Evolutionary conservation across 192 early-diverging fungal species (phyloP).

Genomic region (Oehlia diaphana): DNA sequence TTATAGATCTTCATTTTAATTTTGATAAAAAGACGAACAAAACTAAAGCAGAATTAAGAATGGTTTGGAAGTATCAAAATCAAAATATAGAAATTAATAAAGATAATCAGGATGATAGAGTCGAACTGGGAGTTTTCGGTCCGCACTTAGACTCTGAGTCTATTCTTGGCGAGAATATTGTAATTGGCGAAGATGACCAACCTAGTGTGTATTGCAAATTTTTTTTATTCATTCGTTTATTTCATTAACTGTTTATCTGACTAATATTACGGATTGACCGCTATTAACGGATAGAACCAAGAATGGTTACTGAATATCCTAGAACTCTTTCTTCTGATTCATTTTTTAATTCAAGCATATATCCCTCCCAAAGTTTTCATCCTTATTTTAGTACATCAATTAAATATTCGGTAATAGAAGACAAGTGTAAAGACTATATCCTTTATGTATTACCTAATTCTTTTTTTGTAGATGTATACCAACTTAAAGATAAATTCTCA

Average conservation of each 20-base stretch:
- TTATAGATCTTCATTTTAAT: constrained; percentile 4
- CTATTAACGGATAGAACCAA: not conserved
- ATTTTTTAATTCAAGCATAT: constrained; percentile 5
- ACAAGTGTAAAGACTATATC: not conserved
- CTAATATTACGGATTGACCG: not conserved
- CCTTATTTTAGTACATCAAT: not conserved
- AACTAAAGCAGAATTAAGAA: not conserved
- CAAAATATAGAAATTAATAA: constrained; percentile 10
- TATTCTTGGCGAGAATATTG: not conserved
- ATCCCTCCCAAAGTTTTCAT: constrained; percentile 6
- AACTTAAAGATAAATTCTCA: not conserved
- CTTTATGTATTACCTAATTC: constrained; percentile 3
- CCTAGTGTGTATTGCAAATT: not conserved
- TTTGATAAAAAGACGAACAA: not conserved
- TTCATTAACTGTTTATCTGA: not conserved
- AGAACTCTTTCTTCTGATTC: not conserved
- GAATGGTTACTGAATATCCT: not conserved
- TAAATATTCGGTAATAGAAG: not conserved
- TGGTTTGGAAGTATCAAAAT: constrained; percentile 13
- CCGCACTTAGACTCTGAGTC: not conserved
- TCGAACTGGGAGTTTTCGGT: constrained; percentile 2
- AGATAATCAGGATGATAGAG: not conserved
- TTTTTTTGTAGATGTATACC: constrained; percentile 12
- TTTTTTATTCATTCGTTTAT: not conserved
- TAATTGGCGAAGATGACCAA: not conserved